These are phyloP conservation scores for Rhizopogon sp. DNA, from an alignment of 768 basidiomycete genomes.

Conservation along the genomic window DNA sequence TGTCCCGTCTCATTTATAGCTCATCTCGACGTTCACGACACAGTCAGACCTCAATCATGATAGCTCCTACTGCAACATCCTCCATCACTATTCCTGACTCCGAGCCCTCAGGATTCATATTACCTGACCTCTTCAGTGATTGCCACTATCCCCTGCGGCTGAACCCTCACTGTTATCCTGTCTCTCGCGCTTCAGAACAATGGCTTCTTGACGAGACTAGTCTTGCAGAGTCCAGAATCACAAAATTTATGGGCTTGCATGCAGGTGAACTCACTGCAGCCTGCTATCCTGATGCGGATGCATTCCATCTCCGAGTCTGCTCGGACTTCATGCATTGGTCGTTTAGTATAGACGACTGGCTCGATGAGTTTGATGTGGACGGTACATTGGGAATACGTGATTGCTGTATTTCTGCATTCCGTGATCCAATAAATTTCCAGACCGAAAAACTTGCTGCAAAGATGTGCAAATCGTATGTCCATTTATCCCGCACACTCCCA, in stretches of 20 bases:
- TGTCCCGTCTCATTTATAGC: constrained; percentile 16
- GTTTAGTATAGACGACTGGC: constrained; percentile 38
- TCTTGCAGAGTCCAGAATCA: constrained; percentile 26
- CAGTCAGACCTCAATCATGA: constrained; percentile 2
- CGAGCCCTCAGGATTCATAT: constrained; percentile 21
- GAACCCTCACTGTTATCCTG: neutral
- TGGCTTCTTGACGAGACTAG: constrained; percentile 13
- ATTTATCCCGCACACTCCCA: neutral
- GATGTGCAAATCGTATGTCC: constrained; percentile 30
- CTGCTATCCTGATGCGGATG: constrained; percentile 53
- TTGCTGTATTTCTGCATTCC: constrained; percentile 24
- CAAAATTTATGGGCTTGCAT: constrained; percentile 50
- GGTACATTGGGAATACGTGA: constrained; percentile 26
- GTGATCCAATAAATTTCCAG: constrained; percentile 21
- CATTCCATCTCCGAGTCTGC: constrained; percentile 56
- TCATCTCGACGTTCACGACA: neutral
- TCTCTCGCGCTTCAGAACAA: neutral
- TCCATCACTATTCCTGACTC: constrained; percentile 2
- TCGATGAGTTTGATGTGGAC: constrained; percentile 32
- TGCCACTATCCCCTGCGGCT: neutral
- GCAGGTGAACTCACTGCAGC: constrained; percentile 64
- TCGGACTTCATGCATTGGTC: constrained; percentile 59
- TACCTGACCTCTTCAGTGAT: constrained; percentile 30
- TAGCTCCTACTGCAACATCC: constrained; percentile 23
- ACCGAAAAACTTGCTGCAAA: constrained; percentile 24